Evolutionary conservation across 805 yeast genomes (phyloP).

Genomic region (Alloascoidea africana): DNA sequence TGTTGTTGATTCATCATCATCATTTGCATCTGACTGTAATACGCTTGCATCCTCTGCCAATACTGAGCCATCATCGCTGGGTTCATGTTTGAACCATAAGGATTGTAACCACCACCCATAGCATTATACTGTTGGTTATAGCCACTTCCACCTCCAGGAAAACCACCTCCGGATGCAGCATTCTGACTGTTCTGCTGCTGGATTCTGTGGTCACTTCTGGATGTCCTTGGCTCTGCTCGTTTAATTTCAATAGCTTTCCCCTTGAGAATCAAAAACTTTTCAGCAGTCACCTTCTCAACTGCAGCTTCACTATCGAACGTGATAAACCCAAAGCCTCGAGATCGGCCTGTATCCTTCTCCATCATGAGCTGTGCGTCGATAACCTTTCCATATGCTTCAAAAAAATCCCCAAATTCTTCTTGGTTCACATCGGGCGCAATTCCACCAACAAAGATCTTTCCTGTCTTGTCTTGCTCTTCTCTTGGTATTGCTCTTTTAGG

Average conservation of each 20-base stretch:
- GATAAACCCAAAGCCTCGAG: constrained; percentile 94
- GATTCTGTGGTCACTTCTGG: constrained; percentile 3
- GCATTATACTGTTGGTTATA: constrained; percentile 5
- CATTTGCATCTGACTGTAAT: constrained; percentile 21
- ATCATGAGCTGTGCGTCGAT: constrained; percentile 95
- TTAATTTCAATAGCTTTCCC: constrained; percentile 45
- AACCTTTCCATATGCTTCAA: constrained; percentile 76
- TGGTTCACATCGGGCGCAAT: constrained; percentile 89
- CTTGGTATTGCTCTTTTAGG: constrained; percentile 96
- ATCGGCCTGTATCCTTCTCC: constrained; percentile 92
- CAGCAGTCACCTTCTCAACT: constrained; percentile 75
- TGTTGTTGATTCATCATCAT: constrained; percentile 12
- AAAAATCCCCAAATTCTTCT: constrained; percentile 73
- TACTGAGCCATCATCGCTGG: constrained; percentile 26
- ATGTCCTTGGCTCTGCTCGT: constrained; percentile 22
- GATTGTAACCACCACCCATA: constrained; percentile 4
- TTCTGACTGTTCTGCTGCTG: constrained; percentile 5
- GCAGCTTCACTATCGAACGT: constrained; percentile 93
- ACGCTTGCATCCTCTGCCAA: constrained; percentile 24
- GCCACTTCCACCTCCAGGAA: too few species aligned
- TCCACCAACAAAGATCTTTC: constrained; percentile 96
- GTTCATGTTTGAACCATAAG: constrained; percentile 17
- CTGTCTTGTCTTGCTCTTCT: constrained; percentile 93
- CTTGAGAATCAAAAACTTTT: constrained; percentile 68
- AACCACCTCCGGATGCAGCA: constrained; percentile 6